A percentile compares a stretch with the other conserved stretches of the same genome.
Conservation (phyloP, 208 protist genomes). For the Crithidia sp. region DNA sequence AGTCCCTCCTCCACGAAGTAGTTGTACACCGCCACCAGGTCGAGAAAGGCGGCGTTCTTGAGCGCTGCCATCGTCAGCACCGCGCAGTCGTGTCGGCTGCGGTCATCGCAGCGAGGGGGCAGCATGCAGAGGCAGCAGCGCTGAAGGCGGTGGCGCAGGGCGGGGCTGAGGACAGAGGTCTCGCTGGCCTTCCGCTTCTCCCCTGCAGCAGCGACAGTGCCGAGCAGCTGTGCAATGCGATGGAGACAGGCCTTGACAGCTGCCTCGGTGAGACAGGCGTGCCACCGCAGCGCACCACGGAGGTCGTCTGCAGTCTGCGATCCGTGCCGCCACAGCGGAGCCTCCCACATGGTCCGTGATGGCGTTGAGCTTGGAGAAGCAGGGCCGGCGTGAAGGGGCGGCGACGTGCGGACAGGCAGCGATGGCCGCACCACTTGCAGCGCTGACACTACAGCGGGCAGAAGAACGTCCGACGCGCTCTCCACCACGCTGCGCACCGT, state of each 20-base stretch:
- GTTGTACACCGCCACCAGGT: conserved; percentile 33
- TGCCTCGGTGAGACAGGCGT: conserved; percentile 23
- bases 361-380: background rate
- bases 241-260: conserved; percentile 57
- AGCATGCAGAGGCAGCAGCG: conserved; percentile 32
- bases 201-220: conserved; percentile 8
- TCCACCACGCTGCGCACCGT: conserved; percentile 19
- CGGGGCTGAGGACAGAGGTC: background rate
- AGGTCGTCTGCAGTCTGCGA: conserved; percentile 13
- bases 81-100: conserved; percentile 31
- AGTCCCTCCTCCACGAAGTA: conserved; percentile 35
- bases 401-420: background rate
- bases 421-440: background rate
- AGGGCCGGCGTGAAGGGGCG: too few species aligned
- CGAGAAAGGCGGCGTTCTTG: conserved; percentile 32
- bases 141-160: conserved; percentile 33
- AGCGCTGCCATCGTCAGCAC: conserved; percentile 41
- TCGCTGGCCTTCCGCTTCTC: background rate
- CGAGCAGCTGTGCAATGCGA: conserved; percentile 44
- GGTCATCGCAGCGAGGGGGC: conserved; percentile 17
- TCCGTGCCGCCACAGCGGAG: background rate
- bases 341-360: background rate
- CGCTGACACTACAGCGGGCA: conserved; percentile 12
- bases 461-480: conserved; percentile 16
- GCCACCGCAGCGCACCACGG: conserved; percentile 27